Base-by-base conservation (phyloP, 805 yeast genomes). In the Lachancea kluyveri region DNA sequence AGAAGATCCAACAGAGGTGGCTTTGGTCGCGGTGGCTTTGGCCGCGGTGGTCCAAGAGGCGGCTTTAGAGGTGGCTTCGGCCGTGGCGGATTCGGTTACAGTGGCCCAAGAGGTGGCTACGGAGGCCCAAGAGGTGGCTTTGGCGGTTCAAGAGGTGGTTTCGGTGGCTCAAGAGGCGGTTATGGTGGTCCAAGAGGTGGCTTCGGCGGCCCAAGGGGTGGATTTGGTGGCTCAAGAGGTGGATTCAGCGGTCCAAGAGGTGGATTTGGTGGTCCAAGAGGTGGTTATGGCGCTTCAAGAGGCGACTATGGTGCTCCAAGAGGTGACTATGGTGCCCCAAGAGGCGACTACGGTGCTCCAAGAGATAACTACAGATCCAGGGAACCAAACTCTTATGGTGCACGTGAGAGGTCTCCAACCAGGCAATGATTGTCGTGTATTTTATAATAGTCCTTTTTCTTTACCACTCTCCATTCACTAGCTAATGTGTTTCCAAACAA, bases 351-450 rank as follows among this genome's bases (percentile, higher is more conserved):
- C 32, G 55, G 55, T 34, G 50, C 54, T 22, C 54, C 63, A 50
- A 52, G 65, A 41, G 68, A 64, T 30, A 62, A 69, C 21, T 62
- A 62, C 62, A 66, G 74, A 52, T 65, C 76, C 37, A 65, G 70
- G 46, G 77, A 69, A 45, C 64, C 54, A 30, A 31, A 27, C 26
- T 52, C 50, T 30, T 67, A 68, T 56, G 73, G 70, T 46, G 52
- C 60, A 35, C 70, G 82, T 57, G 82, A 77, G 58, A 78, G 86
- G 72, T 78, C 87, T 39, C 86, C 87, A 62, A 70, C 80, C 43
- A 77, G 85, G 65, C 78, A 75, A 59, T 74, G 63, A 62, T 11
- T 16, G 5, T 5, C 15, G n/a, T n/a, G n/a, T n/a, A n/a, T n/a
- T n/a, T n/a, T n/a, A n/a, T n/a, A n/a, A n/a, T n/a, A n/a, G n/a